Evolutionary conservation across 306 rosid genomes (phyloP), one percentile per base, ranked within the genome.

Genomic region (Comarum palustre): DNA sequence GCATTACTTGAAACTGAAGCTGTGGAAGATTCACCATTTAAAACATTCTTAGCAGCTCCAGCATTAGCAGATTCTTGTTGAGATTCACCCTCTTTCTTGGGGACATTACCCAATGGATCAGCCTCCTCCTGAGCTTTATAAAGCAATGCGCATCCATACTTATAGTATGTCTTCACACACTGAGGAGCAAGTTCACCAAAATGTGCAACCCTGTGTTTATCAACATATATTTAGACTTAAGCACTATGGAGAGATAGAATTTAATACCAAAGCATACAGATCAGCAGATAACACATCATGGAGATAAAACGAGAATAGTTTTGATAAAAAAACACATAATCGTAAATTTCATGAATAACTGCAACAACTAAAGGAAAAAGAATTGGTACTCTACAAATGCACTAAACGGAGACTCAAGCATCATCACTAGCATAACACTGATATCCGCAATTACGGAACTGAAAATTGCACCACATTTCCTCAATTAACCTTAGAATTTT

Each of bases 81-180:
- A 65, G 93, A 84, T 66, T 77, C 86, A 46, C 77, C 81, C 80
- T 84, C 89, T 78, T 86, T 89, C 86, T 94, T 94, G 14, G 99
- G 99, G 24, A 94, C 90, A 83, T 55, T 72, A 65, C 78, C 99
- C 74, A 94, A 80, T 39, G 99, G 99, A 82, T 91, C 96, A 67
- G 99, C 86, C 77, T 94, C 99, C 82, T 89, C 99, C 77, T 94
- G 99, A 65, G 96, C 97, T 79, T 94, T 91, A 85, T 85, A 89
- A 19, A 94, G 79, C 55, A 94, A 83, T 2, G 97, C 96, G 76
- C 93, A 85, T 69, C 99, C 99, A 81, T 88, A 94, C 77, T 80
- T 89, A 76, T 89, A 94, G 90, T 94, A 94, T 2, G 90, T 82
- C 34, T 78, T 82, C 20, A 94, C 88, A 74, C 99, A 94, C 74